phyloP scores from a whole-genome alignment of 805 yeast species.

The Hanseniaspora taiwanica region DNA sequence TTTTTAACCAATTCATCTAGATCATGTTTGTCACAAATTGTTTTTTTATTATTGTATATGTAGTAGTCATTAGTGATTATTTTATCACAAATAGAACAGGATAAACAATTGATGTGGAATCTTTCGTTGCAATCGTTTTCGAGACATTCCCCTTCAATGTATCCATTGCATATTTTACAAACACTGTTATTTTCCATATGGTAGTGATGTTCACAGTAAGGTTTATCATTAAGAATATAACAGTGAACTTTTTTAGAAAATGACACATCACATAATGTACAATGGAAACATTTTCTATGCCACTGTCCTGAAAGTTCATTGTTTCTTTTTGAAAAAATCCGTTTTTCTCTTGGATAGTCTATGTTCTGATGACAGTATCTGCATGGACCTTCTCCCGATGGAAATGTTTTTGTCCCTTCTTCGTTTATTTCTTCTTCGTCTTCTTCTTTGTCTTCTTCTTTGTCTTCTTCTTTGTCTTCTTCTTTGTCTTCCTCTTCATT shows the following conservation, averaged over 20 bases:
- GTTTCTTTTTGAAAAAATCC: slow-evolving; percentile 70
- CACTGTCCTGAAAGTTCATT: slow-evolving; percentile 70
- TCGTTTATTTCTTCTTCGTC: not conserved
- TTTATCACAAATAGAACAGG: slow-evolving; percentile 46
- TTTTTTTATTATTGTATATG: slow-evolving; percentile 17
- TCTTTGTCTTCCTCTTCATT: not conserved
- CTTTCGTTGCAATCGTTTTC: slow-evolving; percentile 60
- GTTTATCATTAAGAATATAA: slow-evolving; percentile 66
- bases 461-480: not conserved
- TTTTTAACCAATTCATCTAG: slow-evolving; percentile 12
- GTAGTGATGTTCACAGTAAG: slow-evolving; percentile 68
- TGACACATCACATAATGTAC: slow-evolving; percentile 45
- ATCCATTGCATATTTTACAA: slow-evolving; percentile 56
- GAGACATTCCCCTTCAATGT: slow-evolving; percentile 85
- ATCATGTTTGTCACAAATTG: slow-evolving; percentile 21
- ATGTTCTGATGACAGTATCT: slow-evolving; percentile 55
- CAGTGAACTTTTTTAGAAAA: slow-evolving; percentile 53
- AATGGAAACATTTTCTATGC: slow-evolving; percentile 80
- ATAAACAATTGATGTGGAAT: slow-evolving; percentile 65
- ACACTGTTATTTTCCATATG: slow-evolving; percentile 65
- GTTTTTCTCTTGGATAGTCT: slow-evolving; percentile 28
- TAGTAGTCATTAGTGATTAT: slow-evolving; percentile 41
- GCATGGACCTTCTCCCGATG: slow-evolving; percentile 75
- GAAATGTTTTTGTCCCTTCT: slow-evolving; percentile 13
- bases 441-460: too few species aligned